Evolutionary conservation across 164 flowering plant species (phyloP).

Genomic region (Sextonia rubra): DNA sequence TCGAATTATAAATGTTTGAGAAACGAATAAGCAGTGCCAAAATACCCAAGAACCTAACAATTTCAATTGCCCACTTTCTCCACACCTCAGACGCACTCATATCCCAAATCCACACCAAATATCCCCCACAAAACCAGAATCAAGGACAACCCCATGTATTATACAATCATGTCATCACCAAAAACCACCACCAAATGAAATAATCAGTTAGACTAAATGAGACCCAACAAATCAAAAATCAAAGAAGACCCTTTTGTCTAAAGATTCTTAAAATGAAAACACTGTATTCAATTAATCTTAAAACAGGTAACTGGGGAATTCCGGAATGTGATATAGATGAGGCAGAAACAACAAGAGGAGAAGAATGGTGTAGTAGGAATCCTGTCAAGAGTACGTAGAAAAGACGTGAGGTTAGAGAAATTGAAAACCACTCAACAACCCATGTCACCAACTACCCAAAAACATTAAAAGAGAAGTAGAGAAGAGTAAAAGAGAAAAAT

Average conservation of each 20-base stretch:
- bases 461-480: conserved; percentile 12
- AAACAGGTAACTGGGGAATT: not conserved
- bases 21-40: not conserved
- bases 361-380: conserved; percentile 21
- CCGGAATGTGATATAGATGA: not conserved
- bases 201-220: not conserved
- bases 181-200: not conserved
- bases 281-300: not conserved
- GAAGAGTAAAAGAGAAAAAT: not conserved
- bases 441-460: conserved; percentile 38
- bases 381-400: conserved; percentile 36
- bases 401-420: conserved; percentile 41
- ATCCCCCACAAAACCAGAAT: too few species aligned
- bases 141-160: too few species aligned
- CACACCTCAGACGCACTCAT: not conserved
- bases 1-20: not conserved
- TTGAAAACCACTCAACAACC: conserved; percentile 42
- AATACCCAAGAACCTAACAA: not conserved
- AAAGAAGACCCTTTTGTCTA: not conserved
- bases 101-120: too few species aligned
- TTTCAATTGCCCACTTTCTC: not conserved
- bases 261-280: too few species aligned
- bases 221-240: not conserved
- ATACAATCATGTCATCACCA: not conserved
- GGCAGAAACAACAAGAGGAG: not conserved